Evolutionary conservation across 805 yeast genomes (phyloP).

Genomic region (Kodamaea fukazawae): DNA sequence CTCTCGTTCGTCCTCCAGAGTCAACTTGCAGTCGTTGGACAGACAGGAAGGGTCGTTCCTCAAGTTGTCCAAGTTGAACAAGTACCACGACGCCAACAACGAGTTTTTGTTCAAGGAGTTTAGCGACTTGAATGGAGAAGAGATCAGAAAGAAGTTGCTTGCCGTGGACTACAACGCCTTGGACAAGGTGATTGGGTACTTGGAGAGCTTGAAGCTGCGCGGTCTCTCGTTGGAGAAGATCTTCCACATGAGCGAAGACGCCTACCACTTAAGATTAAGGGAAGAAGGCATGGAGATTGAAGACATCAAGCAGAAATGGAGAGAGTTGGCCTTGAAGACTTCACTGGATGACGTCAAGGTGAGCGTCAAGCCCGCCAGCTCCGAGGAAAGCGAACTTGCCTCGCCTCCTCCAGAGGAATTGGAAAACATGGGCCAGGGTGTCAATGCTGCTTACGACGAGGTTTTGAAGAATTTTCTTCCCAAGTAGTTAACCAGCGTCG

Average conservation of each 20-base stretch:
- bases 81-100: slow-evolving; percentile 15
- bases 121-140: slow-evolving; percentile 33
- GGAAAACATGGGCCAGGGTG: slow-evolving; percentile 10
- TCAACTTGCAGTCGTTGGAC: slow-evolving; percentile 33
- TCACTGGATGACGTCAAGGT: not conserved
- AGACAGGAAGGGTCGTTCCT: slow-evolving; percentile 43
- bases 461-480: slow-evolving; percentile 13
- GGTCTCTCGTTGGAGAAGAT: slow-evolving; percentile 31
- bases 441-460: slow-evolving; percentile 21
- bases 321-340: slow-evolving; percentile 3
- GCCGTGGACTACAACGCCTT: slow-evolving; percentile 32
- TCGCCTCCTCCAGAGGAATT: not conserved
- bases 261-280: slow-evolving; percentile 6
- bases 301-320: slow-evolving; percentile 12
- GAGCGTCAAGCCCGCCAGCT: too few species aligned
- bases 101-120: slow-evolving; percentile 12
- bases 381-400: not conserved
- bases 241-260: slow-evolving; percentile 10
- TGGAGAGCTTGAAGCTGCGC: slow-evolving; percentile 28
- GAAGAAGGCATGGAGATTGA: slow-evolving; percentile 14
- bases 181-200: slow-evolving; percentile 31
- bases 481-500: not conserved
- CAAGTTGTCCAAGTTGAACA: slow-evolving; percentile 32
- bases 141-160: slow-evolving; percentile 32
- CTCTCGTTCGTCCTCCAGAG: slow-evolving; percentile 26